A percentile compares a stretch with the other conserved stretches of the same genome.
Conservation (phyloP, 2,329 filamentous ascomycete species). For the Penicillium hordei region DNA sequence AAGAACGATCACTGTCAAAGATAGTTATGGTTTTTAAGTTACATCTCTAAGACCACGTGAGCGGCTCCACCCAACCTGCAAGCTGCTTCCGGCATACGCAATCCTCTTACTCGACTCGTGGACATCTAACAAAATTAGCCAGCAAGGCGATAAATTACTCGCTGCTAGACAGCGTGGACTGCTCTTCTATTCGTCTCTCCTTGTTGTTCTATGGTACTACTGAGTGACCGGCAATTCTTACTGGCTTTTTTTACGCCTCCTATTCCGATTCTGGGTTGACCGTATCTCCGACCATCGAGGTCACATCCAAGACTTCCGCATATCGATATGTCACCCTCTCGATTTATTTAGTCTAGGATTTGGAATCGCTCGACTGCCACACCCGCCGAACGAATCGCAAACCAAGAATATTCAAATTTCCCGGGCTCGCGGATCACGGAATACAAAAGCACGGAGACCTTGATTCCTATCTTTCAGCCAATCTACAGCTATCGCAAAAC, state of each 20-base stretch:
- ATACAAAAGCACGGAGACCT: slow-evolving; percentile 6
- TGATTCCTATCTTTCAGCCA: background rate
- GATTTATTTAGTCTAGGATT: slow-evolving; percentile 14
- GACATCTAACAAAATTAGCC: slow-evolving; percentile 6
- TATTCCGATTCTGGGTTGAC: slow-evolving; percentile 18
- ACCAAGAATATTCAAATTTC: slow-evolving; percentile 1
- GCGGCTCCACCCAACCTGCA: slow-evolving; percentile 17
- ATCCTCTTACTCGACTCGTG: slow-evolving; percentile 8
- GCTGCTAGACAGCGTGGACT: slow-evolving; percentile 10
- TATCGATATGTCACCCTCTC: slow-evolving; percentile 20
- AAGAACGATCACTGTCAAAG: background rate
- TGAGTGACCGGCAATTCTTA: background rate
- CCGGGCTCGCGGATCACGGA: slow-evolving; percentile 10
- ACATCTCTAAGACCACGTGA: slow-evolving; percentile 20
- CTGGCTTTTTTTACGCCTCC: slow-evolving; percentile 10
- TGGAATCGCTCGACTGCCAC: slow-evolving; percentile 4
- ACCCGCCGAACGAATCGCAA: background rate
- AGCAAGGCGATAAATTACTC: slow-evolving; percentile 2
- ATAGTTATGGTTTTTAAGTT: background rate
- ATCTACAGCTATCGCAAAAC: slow-evolving; percentile 10
- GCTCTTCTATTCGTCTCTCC: background rate
- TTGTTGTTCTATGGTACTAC: background rate
- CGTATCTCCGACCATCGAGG: slow-evolving; percentile 14
- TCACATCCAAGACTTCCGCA: slow-evolving; percentile 16
- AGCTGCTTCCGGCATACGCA: slow-evolving; percentile 22